Base-by-base conservation (phyloP, 768 basidiomycete genomes). In the Tulasnella sp. region DNA sequence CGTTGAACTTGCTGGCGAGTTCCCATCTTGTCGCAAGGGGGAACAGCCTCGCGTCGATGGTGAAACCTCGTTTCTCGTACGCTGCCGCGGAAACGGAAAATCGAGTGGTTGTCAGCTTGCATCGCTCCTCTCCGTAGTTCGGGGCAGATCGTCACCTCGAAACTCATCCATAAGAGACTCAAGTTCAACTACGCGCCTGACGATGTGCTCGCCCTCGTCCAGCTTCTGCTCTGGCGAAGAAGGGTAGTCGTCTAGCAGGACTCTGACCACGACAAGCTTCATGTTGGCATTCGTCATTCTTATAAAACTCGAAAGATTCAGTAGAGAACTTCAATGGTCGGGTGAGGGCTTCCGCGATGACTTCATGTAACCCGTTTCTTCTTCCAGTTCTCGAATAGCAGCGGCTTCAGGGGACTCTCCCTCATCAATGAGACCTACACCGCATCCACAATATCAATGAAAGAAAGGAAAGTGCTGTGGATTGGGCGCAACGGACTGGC, bases 231-330 rank as follows among this genome's bases (percentile, higher is more conserved):
- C 83, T 0, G 94, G 94, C 31, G 82, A 81, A 11, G 80, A 80
- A 72, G 83, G 82, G 22, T 81, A 79, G 19, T 85, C 86, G 78
- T 91, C 88, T 74, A 98, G 85, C 40, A 85, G 82, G 64, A 94
- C 91, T 77, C 87, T 86, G 37, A 96, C 85, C 22, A 91, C 86
- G 68, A 94, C 90, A 29, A 97, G 87, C 80, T 93, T 91, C 93
- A 96, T 96, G 81, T 93, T 97, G 15, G 96, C 93, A 64, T 90
- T 94, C 25, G 93, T 92, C 95, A 99, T 96, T 12, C 95, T 93
- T 73, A 7, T 71, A 74, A 74, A 45, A 71, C 42, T 22, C 22
- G 69, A n/a, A n/a, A n/a, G 22, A 22, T 45, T 14, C 12, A 52
- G 6, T 40, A 31, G 0, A 36, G 37, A n/a, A 3, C 22, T 29